Evolutionary conservation across 441 rosid genomes (phyloP).

Genomic region (Jatropha podagrica): DNA sequence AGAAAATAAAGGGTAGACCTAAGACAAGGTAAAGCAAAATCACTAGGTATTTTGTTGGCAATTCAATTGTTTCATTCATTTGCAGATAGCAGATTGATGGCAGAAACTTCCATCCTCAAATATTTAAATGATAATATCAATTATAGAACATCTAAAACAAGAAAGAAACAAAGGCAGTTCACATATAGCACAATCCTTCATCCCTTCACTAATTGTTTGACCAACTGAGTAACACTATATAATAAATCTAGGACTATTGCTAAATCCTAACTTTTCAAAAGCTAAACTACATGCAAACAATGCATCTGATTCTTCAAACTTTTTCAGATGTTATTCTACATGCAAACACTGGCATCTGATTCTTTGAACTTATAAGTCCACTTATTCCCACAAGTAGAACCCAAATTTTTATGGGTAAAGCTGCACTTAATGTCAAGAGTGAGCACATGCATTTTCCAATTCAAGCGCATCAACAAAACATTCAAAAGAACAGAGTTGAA

Average conservation of each 20-base stretch:
- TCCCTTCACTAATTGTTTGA: background rate
- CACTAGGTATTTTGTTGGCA: background rate
- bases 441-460: background rate
- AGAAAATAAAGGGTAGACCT: background rate
- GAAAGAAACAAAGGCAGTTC: background rate
- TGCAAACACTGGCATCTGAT: background rate
- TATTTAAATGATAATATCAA: background rate
- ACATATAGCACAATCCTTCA: background rate
- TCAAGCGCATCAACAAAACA: background rate
- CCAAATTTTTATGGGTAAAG: background rate
- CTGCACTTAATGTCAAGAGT: background rate
- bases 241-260: background rate
- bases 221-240: background rate
- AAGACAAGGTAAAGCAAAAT: background rate
- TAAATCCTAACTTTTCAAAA: background rate
- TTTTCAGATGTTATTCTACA: background rate
- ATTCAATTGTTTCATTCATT: background rate
- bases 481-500: background rate
- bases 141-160: background rate
- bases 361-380: background rate
- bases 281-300: background rate
- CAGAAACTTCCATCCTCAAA: background rate
- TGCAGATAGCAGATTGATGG: background rate
- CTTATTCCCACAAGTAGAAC: background rate
- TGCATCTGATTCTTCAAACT: background rate